phyloP scores from a whole-genome alignment of 148 eudicot genomes.

The Fagopyrum esculentum region DNA sequence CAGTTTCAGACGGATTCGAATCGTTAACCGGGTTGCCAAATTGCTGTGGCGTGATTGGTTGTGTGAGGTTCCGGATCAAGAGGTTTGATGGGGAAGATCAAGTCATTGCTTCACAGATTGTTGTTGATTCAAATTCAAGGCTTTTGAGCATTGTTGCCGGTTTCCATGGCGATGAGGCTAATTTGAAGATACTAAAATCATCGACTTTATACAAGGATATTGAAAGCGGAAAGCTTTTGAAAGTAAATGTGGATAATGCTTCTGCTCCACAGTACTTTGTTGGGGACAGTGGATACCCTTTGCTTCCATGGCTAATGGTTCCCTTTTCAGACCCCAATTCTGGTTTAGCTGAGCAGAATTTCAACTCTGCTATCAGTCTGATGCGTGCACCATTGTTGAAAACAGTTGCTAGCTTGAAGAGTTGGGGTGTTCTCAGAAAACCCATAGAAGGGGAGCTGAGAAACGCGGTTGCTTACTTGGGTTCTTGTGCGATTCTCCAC shows the following conservation, averaged over 20 bases:
- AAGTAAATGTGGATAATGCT: conserved; percentile 26
- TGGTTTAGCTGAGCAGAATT: conserved; percentile 40
- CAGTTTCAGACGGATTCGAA: conserved; percentile 34
- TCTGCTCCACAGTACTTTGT: conserved; percentile 57
- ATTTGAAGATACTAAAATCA: conserved; percentile 36
- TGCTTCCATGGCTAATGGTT: conserved; percentile 67
- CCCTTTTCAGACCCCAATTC: conserved; percentile 39
- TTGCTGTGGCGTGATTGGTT: conserved; percentile 68
- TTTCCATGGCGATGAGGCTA: conserved; percentile 31
- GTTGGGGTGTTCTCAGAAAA: conserved; percentile 70
- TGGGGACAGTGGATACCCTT: conserved; percentile 53
- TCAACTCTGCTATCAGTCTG: conserved; percentile 28
- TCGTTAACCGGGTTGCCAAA: conserved; percentile 48
- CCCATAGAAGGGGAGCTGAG: conserved; percentile 52
- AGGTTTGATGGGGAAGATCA: conserved; percentile 14
- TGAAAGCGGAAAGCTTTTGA: conserved; percentile 35
- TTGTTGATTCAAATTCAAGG: conserved; percentile 61
- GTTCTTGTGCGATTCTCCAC: conserved; percentile 86
- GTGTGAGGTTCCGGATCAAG: conserved; percentile 40
- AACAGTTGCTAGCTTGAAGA: conserved; percentile 60
- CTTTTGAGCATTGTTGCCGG: conserved; percentile 77
- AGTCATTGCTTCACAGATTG: conserved; percentile 60
- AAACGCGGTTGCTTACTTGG: conserved; percentile 67
- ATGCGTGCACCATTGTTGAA: conserved; percentile 31
- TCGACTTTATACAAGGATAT: conserved; percentile 58